These are phyloP conservation scores for Carallia brachiata DNA, from an alignment of 345 rosid species.

Conservation along the genomic window DNA sequence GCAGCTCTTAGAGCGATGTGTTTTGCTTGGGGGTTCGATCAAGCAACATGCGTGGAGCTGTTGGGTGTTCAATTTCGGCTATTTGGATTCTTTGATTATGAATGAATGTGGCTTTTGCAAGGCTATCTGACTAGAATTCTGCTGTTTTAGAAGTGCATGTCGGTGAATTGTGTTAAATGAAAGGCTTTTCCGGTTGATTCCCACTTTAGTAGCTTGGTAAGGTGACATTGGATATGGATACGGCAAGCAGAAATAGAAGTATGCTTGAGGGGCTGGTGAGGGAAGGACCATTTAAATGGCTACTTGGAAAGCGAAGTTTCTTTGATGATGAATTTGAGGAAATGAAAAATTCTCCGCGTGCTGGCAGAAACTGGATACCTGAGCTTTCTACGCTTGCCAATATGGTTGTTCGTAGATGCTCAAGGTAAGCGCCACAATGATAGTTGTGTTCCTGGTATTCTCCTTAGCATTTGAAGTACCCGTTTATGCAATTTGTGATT, in stretches of 20 bases:
- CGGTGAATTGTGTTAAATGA: too few relatives aligned
- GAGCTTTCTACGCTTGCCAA: conserved; percentile 89
- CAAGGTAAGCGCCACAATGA: conserved; percentile 54
- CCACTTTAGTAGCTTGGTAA: neutral
- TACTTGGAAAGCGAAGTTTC: conserved; percentile 58
- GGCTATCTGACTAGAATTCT: too few relatives aligned
- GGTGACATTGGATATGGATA: conserved; percentile 36
- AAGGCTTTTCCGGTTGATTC: neutral
- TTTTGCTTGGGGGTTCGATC: too few relatives aligned
- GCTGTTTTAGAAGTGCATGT: too few relatives aligned
- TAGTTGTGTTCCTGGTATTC: neutral
- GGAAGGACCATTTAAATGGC: conserved; percentile 89
- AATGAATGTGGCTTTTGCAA: too few relatives aligned
- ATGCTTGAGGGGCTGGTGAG: conserved; percentile 74
- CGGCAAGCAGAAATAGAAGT: conserved; percentile 60
- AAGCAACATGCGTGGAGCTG: too few relatives aligned
- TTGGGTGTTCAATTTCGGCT: too few relatives aligned
- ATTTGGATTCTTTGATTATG: too few relatives aligned
- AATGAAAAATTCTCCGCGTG: conserved; percentile 74
- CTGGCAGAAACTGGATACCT: conserved; percentile 64
- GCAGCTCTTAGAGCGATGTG: too few relatives aligned
- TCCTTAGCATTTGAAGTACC: neutral
- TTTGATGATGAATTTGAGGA: conserved; percentile 86
- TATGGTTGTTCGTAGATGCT: conserved; percentile 82
- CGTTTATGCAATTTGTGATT: conserved; percentile 11